Evolutionary conservation across 495 filamentous ascomycete genomes (phyloP), one percentile per base, ranked within the genome.

Genomic region (Neurospora sublineolata): DNA sequence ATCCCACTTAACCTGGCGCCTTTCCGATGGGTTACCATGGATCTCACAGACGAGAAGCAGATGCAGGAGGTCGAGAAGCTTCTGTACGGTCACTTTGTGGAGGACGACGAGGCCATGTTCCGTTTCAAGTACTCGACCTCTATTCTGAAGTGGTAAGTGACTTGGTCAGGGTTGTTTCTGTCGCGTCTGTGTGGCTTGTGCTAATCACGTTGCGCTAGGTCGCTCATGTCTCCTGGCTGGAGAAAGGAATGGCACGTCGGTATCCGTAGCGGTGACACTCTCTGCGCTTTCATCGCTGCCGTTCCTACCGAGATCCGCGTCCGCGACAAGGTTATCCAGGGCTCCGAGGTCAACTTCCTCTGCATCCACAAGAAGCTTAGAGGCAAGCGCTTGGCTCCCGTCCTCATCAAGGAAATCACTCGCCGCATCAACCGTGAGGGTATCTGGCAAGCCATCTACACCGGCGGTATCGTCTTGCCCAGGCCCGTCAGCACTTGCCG

Each of bases 351-450:
- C 82, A 98, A 99, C 83, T 98, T 97, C 84, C 91, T 99, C 69
- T 96, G 93, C 79, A 89, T 98, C 73, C 96, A 98, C 86, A 98
- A 97, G 85, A 98, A 97, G 81, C 89, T 99, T 10, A 92, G 96
- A 52, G 89, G 90, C 16, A 97, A 99, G 82, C 89, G 96, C 12
- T 87, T 99, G 44, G 87, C 95, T 0, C 95, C 95, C 0, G 91
- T 97, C 4, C 87, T 99, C 46, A 99, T 99, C 83, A 96, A 97
- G 78, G 95, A 98, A 79, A 93, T 99, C 78, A 97, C 95, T 11
- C 90, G 95, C 23, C 87, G 92, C 68, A 94, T 92, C 83, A 94
- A 98, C 79, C 77, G 91, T 33, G 84, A 88, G 46, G 90, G 89
- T 4, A 90, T 97, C 73, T 98, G 89, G 84, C 94, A 97, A 80